Evolutionary conservation across 2,329 filamentous ascomycete species (phyloP).

Genomic region (Neonectria hederae): DNA sequence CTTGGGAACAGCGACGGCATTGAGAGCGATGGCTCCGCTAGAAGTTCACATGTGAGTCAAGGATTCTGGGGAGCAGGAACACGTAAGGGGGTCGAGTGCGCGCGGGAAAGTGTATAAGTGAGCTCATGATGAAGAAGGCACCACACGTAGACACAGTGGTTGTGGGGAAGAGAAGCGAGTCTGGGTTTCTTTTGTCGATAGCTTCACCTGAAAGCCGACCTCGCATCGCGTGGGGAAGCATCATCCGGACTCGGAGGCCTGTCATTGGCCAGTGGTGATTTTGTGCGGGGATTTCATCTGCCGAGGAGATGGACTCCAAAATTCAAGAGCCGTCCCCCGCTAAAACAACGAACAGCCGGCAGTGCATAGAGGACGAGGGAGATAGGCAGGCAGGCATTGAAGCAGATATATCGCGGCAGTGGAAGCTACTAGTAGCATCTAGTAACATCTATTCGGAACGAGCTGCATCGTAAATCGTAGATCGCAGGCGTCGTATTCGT

Average conservation of each 20-base stretch:
- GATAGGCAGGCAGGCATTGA: neutral
- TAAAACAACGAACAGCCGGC: neutral
- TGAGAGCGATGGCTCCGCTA: conserved; percentile 30
- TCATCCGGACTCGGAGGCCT: neutral
- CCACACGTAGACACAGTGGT: neutral
- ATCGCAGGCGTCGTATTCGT: neutral
- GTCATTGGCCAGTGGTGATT: neutral
- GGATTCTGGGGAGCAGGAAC: neutral
- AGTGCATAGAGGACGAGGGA: neutral
- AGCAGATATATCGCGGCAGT: neutral
- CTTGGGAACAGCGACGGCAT: conserved; percentile 14
- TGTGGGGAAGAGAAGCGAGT: neutral
- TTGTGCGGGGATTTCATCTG: neutral
- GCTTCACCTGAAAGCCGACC: neutral
- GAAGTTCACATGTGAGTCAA: neutral
- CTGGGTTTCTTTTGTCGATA: neutral
- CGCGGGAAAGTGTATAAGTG: neutral
- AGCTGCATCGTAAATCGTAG: neutral
- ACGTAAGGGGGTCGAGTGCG: neutral
- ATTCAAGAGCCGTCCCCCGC: neutral
- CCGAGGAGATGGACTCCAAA: neutral
- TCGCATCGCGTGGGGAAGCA: neutral
- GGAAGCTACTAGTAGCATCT: neutral
- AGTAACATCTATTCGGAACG: neutral
- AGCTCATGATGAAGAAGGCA: neutral